A percentile compares a stretch with the other conserved stretches of the same genome.
Conservation (phyloP, 192 early-diverging fungal species). For the Piromyces finnis region DNA sequence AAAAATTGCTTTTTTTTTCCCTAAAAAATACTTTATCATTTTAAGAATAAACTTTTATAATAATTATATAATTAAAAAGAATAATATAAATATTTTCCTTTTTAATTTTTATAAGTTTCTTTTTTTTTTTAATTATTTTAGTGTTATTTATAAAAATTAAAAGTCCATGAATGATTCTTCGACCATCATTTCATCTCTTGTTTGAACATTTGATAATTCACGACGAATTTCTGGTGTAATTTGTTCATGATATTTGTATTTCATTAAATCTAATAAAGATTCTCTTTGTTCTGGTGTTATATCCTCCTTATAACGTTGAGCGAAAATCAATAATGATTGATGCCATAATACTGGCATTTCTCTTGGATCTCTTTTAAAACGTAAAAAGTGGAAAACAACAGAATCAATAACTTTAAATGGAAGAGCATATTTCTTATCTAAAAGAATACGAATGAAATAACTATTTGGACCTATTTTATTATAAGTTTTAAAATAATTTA, state of each 20-base stretch:
- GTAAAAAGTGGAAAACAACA: conserved; percentile 86
- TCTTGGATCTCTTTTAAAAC: conserved; percentile 62
- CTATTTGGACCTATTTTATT: conserved; percentile 50
- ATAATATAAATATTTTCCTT: too few relatives aligned
- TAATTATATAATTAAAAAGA: too few relatives aligned
- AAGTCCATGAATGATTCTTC: not conserved
- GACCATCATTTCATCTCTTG: not conserved
- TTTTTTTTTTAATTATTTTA: too few relatives aligned
- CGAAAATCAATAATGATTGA: conserved; percentile 87
- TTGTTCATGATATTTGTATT: conserved; percentile 53
- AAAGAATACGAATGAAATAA: conserved; percentile 83
- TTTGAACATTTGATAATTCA: conserved; percentile 32
- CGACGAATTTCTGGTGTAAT: conserved; percentile 89
- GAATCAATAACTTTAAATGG: conserved; percentile 93
- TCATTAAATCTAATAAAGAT: conserved; percentile 62
- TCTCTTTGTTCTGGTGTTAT: conserved; percentile 90
- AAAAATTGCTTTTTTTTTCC: too few relatives aligned
- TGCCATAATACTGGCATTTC: conserved; percentile 95
- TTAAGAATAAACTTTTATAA: too few relatives aligned
- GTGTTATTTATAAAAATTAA: not conserved
- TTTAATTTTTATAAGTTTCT: too few relatives aligned
- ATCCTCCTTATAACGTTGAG: conserved; percentile 92
- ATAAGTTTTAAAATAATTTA: not conserved
- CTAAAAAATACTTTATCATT: too few relatives aligned
- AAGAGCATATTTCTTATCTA: conserved; percentile 96